Evolutionary conservation across 495 filamentous ascomycete genomes (phyloP).

Genomic region (Aspergillus nanangensis): DNA sequence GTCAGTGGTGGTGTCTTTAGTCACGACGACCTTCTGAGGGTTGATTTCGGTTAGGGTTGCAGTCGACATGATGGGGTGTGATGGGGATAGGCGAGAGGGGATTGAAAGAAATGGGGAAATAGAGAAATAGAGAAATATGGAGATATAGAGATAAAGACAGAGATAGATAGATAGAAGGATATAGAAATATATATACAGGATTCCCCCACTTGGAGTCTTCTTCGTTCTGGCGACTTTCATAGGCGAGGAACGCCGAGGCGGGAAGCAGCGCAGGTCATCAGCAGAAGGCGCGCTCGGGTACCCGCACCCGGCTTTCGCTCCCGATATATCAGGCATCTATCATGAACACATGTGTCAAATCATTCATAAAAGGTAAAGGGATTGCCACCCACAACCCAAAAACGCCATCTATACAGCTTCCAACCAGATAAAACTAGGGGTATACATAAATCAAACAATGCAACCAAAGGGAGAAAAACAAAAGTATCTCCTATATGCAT

Average conservation of each 20-base stretch:
- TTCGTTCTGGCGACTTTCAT: too few relatives aligned
- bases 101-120: background rate
- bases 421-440: conserved; percentile 26
- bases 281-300: background rate
- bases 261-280: background rate
- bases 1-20: background rate
- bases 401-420: conserved; percentile 40
- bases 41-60: background rate
- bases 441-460: conserved; percentile 22
- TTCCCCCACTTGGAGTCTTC: too few relatives aligned
- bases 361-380: background rate
- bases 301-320: background rate
- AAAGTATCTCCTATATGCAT: too few relatives aligned
- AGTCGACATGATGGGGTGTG: background rate
- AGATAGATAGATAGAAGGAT: too few relatives aligned
- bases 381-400: conserved; percentile 11
- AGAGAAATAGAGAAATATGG: background rate
- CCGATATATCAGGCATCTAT: background rate
- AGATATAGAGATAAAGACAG: too few relatives aligned
- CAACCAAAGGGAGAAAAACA: conserved; percentile 1
- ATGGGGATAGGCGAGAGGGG: background rate
- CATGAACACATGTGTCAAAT: background rate
- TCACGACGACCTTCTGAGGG: background rate
- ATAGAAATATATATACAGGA: too few relatives aligned
- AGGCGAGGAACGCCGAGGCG: background rate